Percentiles rank a stretch among this genome's conserved stretches.
Conservation (phyloP, 345 rosid genomes). For the Ailanthus altissimus region DNA sequence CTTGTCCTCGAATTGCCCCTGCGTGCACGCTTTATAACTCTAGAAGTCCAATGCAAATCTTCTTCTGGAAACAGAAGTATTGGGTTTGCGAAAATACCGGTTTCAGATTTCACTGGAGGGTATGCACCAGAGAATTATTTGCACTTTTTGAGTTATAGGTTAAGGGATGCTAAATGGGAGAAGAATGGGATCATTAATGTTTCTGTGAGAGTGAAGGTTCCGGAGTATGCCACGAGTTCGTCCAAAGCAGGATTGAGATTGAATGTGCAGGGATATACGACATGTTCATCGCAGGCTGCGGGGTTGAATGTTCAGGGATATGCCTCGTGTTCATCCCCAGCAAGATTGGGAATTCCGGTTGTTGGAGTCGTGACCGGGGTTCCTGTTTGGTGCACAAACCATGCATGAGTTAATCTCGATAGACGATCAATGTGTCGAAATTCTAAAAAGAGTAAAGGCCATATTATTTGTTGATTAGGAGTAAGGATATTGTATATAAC, state of each 20-base stretch:
- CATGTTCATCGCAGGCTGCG: not conserved
- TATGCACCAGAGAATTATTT: conserved; percentile 47
- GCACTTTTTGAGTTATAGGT: conserved; percentile 71
- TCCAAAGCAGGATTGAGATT: not conserved
- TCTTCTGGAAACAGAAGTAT: conserved; percentile 35
- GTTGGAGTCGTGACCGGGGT: conserved; percentile 15
- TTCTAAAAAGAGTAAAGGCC: not conserved
- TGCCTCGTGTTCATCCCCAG: not conserved
- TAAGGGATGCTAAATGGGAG: conserved; percentile 45
- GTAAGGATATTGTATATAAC: not conserved
- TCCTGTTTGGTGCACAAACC: conserved; percentile 16
- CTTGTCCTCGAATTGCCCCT: conserved; percentile 44
- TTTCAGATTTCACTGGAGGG: conserved; percentile 59
- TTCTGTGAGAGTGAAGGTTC: conserved; percentile 49
- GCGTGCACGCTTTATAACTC: conserved; percentile 31
- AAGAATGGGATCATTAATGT: conserved; percentile 63
- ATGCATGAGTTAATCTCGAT: not conserved
- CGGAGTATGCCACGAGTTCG: not conserved
- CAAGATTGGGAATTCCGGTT: not conserved
- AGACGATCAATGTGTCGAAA: too few species aligned
- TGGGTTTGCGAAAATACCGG: conserved; percentile 50
- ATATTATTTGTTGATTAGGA: too few species aligned
- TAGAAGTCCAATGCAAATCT: conserved; percentile 46
- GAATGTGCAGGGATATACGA: not conserved
- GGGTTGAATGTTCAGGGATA: not conserved